phyloP scores from a whole-genome alignment of 352 stramenopile species.

The Pythium sp. region DNA sequence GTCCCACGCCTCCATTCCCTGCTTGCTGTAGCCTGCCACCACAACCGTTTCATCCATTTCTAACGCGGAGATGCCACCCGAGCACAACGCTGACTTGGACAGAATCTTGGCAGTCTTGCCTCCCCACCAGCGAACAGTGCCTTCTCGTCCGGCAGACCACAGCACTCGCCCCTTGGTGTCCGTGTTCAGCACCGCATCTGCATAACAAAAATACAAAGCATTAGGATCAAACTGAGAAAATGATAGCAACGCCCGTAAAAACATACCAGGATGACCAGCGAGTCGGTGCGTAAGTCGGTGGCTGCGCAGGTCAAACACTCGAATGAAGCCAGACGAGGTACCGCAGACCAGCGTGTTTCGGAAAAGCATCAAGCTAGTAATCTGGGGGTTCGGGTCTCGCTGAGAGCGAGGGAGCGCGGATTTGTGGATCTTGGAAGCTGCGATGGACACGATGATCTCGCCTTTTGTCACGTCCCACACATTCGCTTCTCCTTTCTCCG shows the following conservation, averaged over 20 bases:
- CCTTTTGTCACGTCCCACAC: slow-evolving; percentile 88
- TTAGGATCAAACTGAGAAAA: not conserved
- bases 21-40: slow-evolving; percentile 74
- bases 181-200: slow-evolving; percentile 78
- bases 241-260: not conserved
- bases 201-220: slow-evolving; percentile 10
- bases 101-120: slow-evolving; percentile 87
- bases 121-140: slow-evolving; percentile 85
- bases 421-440: slow-evolving; percentile 79
- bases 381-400: slow-evolving; percentile 62
- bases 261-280: slow-evolving; percentile 75
- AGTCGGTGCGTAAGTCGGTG: slow-evolving; percentile 78
- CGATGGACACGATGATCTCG: slow-evolving; percentile 78
- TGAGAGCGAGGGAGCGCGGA: slow-evolving; percentile 71
- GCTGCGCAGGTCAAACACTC: slow-evolving; percentile 83
- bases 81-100: slow-evolving; percentile 76
- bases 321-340: slow-evolving; percentile 85
- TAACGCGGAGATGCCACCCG: slow-evolving; percentile 69
- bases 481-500: slow-evolving; percentile 83
- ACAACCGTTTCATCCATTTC: slow-evolving; percentile 90
- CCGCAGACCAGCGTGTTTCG: slow-evolving; percentile 85
- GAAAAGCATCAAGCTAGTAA: slow-evolving; percentile 87
- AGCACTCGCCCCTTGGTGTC: slow-evolving; percentile 84
- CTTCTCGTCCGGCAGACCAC: slow-evolving; percentile 82
- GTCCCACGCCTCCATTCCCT: slow-evolving; percentile 88